phyloP scores from a whole-genome alignment of 192 early-diverging fungal species.

The Pilaira anomala region DNA sequence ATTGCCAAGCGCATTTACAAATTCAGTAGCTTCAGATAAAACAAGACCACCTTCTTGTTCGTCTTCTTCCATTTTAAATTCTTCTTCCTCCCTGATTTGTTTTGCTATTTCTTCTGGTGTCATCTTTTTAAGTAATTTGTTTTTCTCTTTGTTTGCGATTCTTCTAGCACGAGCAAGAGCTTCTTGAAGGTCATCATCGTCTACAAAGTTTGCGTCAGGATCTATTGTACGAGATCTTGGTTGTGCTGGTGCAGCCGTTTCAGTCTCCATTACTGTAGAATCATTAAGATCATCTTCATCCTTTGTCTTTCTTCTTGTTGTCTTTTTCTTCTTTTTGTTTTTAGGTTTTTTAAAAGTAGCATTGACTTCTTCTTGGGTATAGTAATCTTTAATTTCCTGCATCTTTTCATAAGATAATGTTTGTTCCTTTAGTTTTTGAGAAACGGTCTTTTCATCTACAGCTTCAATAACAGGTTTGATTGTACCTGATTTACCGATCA shows the following conservation, averaged over 20 bases:
- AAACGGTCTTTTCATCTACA: slow-evolving; percentile 28
- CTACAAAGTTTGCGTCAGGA: slow-evolving; percentile 76
- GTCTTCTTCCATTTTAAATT: slow-evolving; percentile 41
- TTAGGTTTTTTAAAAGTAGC: slow-evolving; percentile 79
- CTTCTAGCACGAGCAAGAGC: slow-evolving; percentile 77
- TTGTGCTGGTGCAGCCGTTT: not conserved
- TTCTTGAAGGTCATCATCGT: slow-evolving; percentile 91
- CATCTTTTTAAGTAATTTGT: slow-evolving; percentile 35
- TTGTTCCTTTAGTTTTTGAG: slow-evolving; percentile 45
- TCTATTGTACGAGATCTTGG: slow-evolving; percentile 14
- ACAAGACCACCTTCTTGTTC: slow-evolving; percentile 48
- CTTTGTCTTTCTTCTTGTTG: slow-evolving; percentile 43
- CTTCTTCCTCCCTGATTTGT: slow-evolving; percentile 21
- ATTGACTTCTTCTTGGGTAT: slow-evolving; percentile 82
- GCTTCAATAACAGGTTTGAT: slow-evolving; percentile 4
- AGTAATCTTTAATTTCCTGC: slow-evolving; percentile 80
- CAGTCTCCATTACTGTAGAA: not conserved
- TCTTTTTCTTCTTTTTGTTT: slow-evolving; percentile 62
- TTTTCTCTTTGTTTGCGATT: slow-evolving; percentile 53
- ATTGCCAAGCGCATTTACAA: slow-evolving; percentile 63
- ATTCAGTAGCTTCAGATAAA: slow-evolving; percentile 87
- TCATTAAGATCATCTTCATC: slow-evolving; percentile 35
- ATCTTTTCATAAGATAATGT: slow-evolving; percentile 56
- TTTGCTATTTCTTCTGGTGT: slow-evolving; percentile 63
- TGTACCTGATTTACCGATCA: slow-evolving; percentile 49